Base-by-base conservation (phyloP, 495 filamentous ascomycete species). In the Sabuloglossum arenarium region DNA sequence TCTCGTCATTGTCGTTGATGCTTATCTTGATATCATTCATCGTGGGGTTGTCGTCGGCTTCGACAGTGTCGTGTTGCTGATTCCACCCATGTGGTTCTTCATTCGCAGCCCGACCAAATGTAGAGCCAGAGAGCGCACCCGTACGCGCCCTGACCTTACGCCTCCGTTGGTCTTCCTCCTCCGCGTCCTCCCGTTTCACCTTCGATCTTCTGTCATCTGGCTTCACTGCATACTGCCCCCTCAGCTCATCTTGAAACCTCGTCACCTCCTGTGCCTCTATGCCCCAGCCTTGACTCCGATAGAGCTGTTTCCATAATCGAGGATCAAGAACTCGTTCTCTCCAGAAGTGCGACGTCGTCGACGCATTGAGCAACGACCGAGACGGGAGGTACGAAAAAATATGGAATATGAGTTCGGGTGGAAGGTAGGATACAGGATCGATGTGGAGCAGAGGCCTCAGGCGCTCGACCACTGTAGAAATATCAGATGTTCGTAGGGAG, bases 311-410 rank as follows among this genome's bases (percentile, higher is more conserved):
- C 93, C 93, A 98, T 8, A 98, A 73, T 55, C 83, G 81, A 32
- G 84, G 77, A 63, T 97, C 90, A 39, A 84, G 63, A n/a, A 88
- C 82, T 11, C 89, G 74, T 25, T 73, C 73, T 52, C 88, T 79
- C 91, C 93, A 97, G 58, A 78, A 71, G 32, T 83, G 78, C 16
- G 88, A 96, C 4, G 82, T 77, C 31, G 79, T 73, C 6, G 87
- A 85, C 6, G 88, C 84, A 56, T 77, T 79, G 55, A 96, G 70
- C 42, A 98, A 74, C 6, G 84, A 84, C 14, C 76, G 64, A 0
- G 86, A 79, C 39, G 86, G 81, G 30, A 98, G 78, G 63, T 86
- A 94, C 30, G 82, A 84, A 42, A 97, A 82, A 16, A 96, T 82
- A 61, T 91, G 81, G 55, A 88, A 80, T 52, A 84, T 89, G 56